Base-by-base conservation (phyloP, 257 asterid genomes). In the Eustoma russellianum region DNA sequence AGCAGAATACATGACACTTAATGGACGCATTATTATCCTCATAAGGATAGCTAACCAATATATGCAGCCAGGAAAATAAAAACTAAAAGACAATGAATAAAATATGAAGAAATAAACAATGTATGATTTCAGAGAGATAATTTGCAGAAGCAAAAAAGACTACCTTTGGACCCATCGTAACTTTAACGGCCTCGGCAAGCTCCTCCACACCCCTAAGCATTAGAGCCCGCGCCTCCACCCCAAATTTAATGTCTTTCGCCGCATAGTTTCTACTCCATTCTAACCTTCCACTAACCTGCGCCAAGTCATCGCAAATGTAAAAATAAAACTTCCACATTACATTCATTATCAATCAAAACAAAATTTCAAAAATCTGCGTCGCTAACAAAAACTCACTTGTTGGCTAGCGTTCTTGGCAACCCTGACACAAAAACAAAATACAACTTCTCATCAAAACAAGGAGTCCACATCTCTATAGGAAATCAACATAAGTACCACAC, bases 111-210 rank as follows among this genome's bases (percentile, higher is more conserved):
- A 38, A 9, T 2, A 8, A 2, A 38, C 43, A 38, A 38, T n/a
- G 43, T 11, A 38, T 38, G 11, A 2, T 5, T 2, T 30, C 38
- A 30, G 16, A 33, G 17, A 46, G 41, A 34, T 62, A 50, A 13
- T 17, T 6, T 5, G 49, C 30, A 24, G 30, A 24, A 4, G 30
- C 3, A 4, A 57, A 53, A 48, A 48, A 18, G 13, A 33, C 17
- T 40, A 81, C 90, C 76, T 81, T 81, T 9, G 81, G 85, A 41
- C 90, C 86, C 86, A 81, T 81, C 28, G 86, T 81, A 33, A 81
- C 86, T 67, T 70, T 68, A 46, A 81, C 86, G 8, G 86, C 86
- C 56, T 81, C 79, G 48, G 83, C 76, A 50, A 78, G 86, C 41
- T 78, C 83, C 64, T 78, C 86, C 17, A 81, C 86, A 19, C 90